Evolutionary conservation across 2,329 filamentous ascomycete genomes (phyloP).

Genomic region (Fusarium sp.): DNA sequence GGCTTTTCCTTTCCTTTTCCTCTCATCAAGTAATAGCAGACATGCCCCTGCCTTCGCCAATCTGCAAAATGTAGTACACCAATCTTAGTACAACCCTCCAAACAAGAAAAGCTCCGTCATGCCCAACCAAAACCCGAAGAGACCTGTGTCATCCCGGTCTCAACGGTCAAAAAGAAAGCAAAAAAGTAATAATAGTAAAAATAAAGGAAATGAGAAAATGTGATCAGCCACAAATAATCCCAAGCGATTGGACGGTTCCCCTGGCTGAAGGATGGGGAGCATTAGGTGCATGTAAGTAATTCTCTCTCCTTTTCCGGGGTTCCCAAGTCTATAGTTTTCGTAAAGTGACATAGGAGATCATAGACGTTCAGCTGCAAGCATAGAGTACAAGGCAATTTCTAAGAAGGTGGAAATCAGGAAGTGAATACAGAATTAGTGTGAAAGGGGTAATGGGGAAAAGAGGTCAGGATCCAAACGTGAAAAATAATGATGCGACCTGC

Average conservation of each 20-base stretch:
- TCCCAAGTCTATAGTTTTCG: conserved; percentile 44
- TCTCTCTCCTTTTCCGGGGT: conserved; percentile 43
- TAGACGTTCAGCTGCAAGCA: conserved; percentile 30
- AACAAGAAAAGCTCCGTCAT: conserved; percentile 25
- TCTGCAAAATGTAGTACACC: conserved; percentile 24
- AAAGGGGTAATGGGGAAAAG: conserved; percentile 33
- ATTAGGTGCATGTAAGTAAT: conserved; percentile 45
- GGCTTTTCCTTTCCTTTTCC: neutral
- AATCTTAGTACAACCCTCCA: conserved; percentile 34
- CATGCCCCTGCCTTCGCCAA: conserved; percentile 19
- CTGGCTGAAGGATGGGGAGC: conserved; percentile 39
- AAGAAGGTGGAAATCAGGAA: conserved; percentile 26
- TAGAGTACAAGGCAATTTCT: conserved; percentile 31
- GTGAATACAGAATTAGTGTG: conserved; percentile 28
- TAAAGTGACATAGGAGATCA: conserved; percentile 44
- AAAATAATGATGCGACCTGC: conserved; percentile 37
- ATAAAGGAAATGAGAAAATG: conserved; percentile 21
- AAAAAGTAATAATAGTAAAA: conserved; percentile 25
- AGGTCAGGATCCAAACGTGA: conserved; percentile 29
- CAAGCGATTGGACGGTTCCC: conserved; percentile 41
- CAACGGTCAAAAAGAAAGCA: conserved; percentile 27
- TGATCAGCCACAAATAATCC: conserved; percentile 39
- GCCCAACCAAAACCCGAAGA: conserved; percentile 12
- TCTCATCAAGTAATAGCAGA: conserved; percentile 13
- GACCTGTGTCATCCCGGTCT: conserved; percentile 27